Percentiles rank a stretch among this genome's conserved stretches.
phyloP scores from a whole-genome alignment of 2,329 filamentous ascomycete species.

The Penicillium decumbens region DNA sequence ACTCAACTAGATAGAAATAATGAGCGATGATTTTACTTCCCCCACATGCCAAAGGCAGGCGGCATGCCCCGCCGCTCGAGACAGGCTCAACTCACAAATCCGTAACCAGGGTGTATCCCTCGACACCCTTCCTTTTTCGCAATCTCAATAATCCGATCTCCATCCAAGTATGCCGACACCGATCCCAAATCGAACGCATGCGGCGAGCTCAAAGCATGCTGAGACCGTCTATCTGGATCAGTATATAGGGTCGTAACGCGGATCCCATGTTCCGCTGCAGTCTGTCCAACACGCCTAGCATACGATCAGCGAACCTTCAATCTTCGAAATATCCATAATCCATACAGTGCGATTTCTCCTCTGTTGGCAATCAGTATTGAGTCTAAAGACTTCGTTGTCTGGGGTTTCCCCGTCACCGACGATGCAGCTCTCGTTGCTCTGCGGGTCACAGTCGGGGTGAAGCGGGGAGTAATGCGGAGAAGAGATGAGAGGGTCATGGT shows the following conservation, averaged over 20 bases:
- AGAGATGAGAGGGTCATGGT: constrained; percentile 37
- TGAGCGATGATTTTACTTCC: neutral
- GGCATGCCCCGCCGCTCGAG: neutral
- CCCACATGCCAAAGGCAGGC: too few relatives aligned
- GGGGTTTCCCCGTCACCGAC: constrained; percentile 22
- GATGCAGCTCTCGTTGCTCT: constrained; percentile 30
- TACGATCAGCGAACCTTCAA: constrained; percentile 6
- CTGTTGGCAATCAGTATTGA: constrained; percentile 95
- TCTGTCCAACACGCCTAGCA: constrained; percentile 71
- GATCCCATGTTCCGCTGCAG: constrained; percentile 82
- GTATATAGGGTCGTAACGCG: constrained; percentile 93
- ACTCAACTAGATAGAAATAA: constrained; percentile 52
- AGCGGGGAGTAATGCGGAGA: constrained; percentile 39
- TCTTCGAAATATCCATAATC: neutral
- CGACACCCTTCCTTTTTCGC: constrained; percentile 82
- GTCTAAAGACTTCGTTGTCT: constrained; percentile 46
- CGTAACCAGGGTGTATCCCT: constrained; percentile 93
- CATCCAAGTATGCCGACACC: constrained; percentile 84
- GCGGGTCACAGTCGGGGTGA: constrained; percentile 29
- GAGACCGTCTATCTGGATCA: constrained; percentile 77
- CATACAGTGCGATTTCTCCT: constrained; percentile 83
- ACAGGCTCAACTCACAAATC: constrained; percentile 54
- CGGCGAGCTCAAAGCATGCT: constrained; percentile 81
- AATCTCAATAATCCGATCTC: constrained; percentile 82
- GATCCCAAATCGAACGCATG: constrained; percentile 79